phyloP scores from a whole-genome alignment of 2,329 filamentous ascomycete genomes.

The Apiospora malaysiana region DNA sequence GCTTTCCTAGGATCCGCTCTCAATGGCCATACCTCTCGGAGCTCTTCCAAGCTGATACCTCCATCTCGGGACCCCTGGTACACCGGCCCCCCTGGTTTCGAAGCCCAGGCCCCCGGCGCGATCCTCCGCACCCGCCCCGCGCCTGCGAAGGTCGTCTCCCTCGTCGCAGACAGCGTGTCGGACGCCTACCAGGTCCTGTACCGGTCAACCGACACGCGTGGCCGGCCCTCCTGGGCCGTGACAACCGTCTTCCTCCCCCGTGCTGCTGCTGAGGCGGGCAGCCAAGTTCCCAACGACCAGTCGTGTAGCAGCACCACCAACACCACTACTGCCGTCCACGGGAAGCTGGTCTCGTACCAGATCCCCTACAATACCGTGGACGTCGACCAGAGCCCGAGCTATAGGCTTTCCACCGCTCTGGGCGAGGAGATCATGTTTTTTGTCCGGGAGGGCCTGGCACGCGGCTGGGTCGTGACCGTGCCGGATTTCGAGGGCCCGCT shows the following conservation, averaged over 20 bases:
- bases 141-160: conserved; percentile 27
- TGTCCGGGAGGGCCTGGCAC: conserved; percentile 43
- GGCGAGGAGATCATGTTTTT: conserved; percentile 31
- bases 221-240: conserved; percentile 41
- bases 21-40: no score
- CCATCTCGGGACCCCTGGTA: conserved; percentile 33
- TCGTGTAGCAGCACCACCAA: no score
- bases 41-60: background rate
- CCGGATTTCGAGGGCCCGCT: conserved; percentile 52
- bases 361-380: conserved; percentile 46
- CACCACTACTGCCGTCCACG: no score
- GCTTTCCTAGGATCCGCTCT: no score
- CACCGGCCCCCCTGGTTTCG: conserved; percentile 26
- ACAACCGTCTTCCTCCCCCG: conserved; percentile 41
- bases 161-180: conserved; percentile 32
- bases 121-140: conserved; percentile 41
- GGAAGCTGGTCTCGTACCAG: conserved; percentile 47
- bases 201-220: conserved; percentile 38
- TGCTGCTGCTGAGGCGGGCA: no score
- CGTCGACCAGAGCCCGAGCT: conserved; percentile 46
- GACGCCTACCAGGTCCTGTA: conserved; percentile 41
- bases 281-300: no score
- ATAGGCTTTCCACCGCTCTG: conserved; percentile 36
- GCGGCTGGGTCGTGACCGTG: conserved; percentile 51
- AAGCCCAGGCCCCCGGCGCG: conserved; percentile 35